Base-by-base conservation (phyloP, 257 asterid genomes). In the Solanum pennellii region DNA sequence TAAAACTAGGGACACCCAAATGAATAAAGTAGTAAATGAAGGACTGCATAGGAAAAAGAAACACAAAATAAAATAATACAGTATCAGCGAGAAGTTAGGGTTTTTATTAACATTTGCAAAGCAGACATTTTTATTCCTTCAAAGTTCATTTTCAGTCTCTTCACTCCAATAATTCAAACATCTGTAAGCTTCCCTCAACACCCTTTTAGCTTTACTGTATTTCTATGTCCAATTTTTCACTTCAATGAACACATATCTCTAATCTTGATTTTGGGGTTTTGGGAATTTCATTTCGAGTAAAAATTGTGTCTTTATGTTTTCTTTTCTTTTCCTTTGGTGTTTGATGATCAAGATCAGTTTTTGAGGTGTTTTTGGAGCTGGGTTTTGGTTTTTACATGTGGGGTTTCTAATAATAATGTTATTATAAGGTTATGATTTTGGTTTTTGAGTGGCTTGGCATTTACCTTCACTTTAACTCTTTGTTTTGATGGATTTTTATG, bases 61-160 rank as follows among this genome's bases (percentile, higher is more conserved):
- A 62, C 33, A 87, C 86, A 89, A 45, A 42, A 76, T 42, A 42
- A 76, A 42, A 76, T 76, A 76, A 3, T 12, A 76, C 92, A 89
- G 91, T 80, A 89, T 90, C 92, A 73, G 96, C 94, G 93, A 88
- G 91, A 91, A 92, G 90, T 93, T 94, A 95, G 98, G 98, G 98
- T 93, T 94, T 93, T 91, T 92, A 83, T 86, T 83, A 89, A 27
- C 87, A 71, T 89, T 86, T 87, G 79, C 87, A 49, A 49, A 18
- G 85, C 85, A 49, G 69, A 49, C 45, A 29, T 49, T 29, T 44
- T 82, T 49, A 49, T 80, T 49, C 85, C 69, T 49, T 49, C 44
- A 80, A 80, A 80, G 21, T 25, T 44, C 44, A 80, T 52, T 47
- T 47, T 49, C 85, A 80, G 68, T 80, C 82, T 25, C 71, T 79